Percentiles rank a stretch among this genome's conserved stretches.
phyloP scores from a whole-genome alignment of 2,329 filamentous ascomycete genomes.

The Clonostachys byssicola region DNA sequence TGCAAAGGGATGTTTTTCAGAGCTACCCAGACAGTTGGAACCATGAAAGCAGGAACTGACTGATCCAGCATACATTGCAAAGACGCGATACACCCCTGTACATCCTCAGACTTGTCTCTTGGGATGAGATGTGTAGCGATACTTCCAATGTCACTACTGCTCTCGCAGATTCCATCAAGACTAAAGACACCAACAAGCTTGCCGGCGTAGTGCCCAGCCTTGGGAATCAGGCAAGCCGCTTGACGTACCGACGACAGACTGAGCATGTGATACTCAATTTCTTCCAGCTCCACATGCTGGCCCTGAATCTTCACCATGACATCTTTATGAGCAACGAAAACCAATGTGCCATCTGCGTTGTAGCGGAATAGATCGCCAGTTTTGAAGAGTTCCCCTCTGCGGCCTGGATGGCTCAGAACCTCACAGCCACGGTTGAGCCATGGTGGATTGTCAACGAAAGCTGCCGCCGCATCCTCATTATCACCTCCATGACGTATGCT shows the following conservation, averaged over 20 bases:
- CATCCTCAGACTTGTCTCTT: no score
- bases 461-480: constrained; percentile 38
- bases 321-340: constrained; percentile 70
- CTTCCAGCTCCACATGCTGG: constrained; percentile 72
- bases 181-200: no score
- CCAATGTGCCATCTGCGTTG: constrained; percentile 69
- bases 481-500: constrained; percentile 57
- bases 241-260: not conserved
- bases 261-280: constrained; percentile 55
- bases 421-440: constrained; percentile 25
- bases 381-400: constrained; percentile 68
- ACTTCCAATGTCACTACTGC: no score
- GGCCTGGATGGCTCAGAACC: constrained; percentile 10
- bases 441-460: constrained; percentile 54
- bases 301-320: constrained; percentile 80
- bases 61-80: no score
- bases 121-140: no score
- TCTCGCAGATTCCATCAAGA: no score
- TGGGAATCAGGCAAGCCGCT: not conserved
- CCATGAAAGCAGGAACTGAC: constrained; percentile 3
- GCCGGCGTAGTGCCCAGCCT: not conserved
- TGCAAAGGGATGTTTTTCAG: constrained; percentile 1
- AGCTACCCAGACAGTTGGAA: constrained; percentile 2
- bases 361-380: constrained; percentile 80
- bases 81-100: no score